Base-by-base conservation (phyloP, 306 rosid genomes). In the Rosa multiflora region DNA sequence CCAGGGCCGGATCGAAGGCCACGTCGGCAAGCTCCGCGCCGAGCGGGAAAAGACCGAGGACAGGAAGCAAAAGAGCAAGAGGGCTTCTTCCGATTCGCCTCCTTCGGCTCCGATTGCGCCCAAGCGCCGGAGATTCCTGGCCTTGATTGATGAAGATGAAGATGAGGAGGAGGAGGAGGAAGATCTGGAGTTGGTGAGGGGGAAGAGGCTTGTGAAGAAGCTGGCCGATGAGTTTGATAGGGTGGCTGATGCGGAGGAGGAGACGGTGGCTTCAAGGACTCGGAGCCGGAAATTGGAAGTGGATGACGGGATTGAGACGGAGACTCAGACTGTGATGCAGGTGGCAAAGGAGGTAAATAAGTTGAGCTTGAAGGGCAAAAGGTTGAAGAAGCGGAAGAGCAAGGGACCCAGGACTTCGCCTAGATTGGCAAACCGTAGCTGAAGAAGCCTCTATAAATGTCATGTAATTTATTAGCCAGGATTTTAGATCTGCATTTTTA, bases 1-100 rank as follows among this genome's bases (percentile, higher is more conserved):
- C 44, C 95, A 88, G 69, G 99, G 99, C 37, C 90, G 88, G 26
- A 91, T 95, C 52, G 99, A 92, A 56, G 99, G 99, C 49, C 87
- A 78, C 81, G 82, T 92, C 44, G 15, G 81, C 42, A 90, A 63
- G 51, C 99, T 95, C 80, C 94, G 92, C 5, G 47, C 71, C 23
- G 88, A 91, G 81, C 91, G 82, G 7, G 89, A 88, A 43, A 82
- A 76, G 70, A 4, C 11, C 2, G 77, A 69, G 53, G 85, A 82
- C 80, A 80, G 59, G 64, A 85, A 32, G 35, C 35, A 32, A 32
- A 32, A 40, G 17, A 39, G 13, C 10, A 82, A 82, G 43, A 78
- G 62, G 8, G 39, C 63, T 0, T 48, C 47, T 39, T 44, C 82
- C 0, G 59, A 44, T 46, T 89, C 94, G 0, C 97, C 97, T 0